These are phyloP conservation scores for Podaxis sp. DNA, from an alignment of 768 basidiomycete genomes.

Conservation along the genomic window DNA sequence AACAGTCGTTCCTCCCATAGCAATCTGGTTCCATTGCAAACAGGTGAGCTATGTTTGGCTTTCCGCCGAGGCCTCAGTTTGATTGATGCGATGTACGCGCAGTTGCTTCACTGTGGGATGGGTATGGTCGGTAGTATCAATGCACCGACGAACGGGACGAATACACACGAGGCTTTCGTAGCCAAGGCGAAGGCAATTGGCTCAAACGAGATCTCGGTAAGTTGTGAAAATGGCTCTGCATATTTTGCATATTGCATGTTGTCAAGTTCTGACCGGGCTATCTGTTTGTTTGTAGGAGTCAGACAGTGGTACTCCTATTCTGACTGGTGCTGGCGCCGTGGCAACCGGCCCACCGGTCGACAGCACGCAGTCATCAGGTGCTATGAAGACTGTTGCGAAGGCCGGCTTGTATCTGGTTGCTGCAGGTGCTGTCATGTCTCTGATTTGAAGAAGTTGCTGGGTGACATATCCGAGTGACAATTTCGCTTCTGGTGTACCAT, in stretches of 20 bases:
- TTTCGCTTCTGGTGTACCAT: not conserved
- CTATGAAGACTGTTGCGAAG: constrained; percentile 11
- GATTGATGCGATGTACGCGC: not conserved
- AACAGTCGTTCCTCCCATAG: constrained; percentile 23
- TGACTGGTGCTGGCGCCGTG: constrained; percentile 12
- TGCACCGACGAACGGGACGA: constrained; percentile 15
- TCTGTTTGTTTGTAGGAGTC: not conserved
- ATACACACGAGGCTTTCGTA: constrained; percentile 14
- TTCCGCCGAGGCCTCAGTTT: not conserved
- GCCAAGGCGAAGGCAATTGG: constrained; percentile 17
- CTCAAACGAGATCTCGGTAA: constrained; percentile 8
- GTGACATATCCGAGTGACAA: not conserved
- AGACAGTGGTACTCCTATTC: constrained; percentile 18
- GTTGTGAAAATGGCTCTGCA: not conserved
- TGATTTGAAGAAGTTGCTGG: constrained; percentile 7
- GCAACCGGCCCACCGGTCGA: constrained; percentile 8
- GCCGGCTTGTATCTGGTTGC: constrained; percentile 4
- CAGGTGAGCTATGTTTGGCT: constrained; percentile 20
- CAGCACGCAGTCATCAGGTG: constrained; percentile 4
- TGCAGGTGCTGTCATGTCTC: not conserved
- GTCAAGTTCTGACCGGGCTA: not conserved
- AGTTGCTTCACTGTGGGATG: constrained; percentile 42
- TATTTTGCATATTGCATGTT: not conserved
- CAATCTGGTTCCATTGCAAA: constrained; percentile 61
- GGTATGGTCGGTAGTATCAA: constrained; percentile 44